Percentiles rank a stretch among this genome's conserved stretches.
Conservation (phyloP, 208 protist species). For the Trypanosoma lewisi region DNA sequence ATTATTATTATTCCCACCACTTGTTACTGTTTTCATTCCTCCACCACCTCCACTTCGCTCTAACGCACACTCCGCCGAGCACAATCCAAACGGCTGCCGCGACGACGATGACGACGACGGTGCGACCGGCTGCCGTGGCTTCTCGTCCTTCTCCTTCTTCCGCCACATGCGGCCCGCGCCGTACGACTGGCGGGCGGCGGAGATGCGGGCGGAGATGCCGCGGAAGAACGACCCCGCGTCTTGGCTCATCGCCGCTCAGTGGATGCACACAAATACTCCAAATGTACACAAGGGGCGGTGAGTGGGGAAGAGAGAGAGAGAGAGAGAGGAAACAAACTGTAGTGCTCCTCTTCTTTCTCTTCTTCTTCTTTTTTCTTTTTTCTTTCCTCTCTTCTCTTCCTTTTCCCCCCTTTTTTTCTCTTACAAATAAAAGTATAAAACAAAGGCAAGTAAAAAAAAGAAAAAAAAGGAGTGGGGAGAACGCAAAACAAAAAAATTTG, state of each 20-base stretch:
- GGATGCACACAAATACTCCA: background rate
- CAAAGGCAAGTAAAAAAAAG: background rate
- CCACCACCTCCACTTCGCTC: too few relatives aligned
- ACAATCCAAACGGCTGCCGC: too few relatives aligned
- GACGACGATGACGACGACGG: constrained; percentile 3
- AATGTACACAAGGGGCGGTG: background rate
- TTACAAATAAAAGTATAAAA: background rate
- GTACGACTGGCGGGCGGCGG: constrained; percentile 12
- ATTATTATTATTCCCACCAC: too few relatives aligned
- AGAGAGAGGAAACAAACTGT: background rate
- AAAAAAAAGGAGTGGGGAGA: too few relatives aligned
- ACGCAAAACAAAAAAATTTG: background rate
- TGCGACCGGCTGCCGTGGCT: constrained; percentile 29
- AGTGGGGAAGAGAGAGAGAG: background rate
- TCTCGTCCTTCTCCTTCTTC: constrained; percentile 12
- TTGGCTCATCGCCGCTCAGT: constrained; percentile 19
- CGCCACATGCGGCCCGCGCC: background rate
- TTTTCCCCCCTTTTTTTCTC: background rate
- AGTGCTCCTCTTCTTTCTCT: background rate
- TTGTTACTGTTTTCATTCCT: background rate
- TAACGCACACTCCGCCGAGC: too few relatives aligned
- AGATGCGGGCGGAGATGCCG: constrained; percentile 47
- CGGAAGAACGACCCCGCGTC: constrained; percentile 50
- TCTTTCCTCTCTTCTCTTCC: background rate
- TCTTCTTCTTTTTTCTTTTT: background rate